Percentiles rank a stretch among this genome's conserved stretches.
phyloP scores from a whole-genome alignment of 2,329 filamentous ascomycete species.

The Neofusicoccum ribis region DNA sequence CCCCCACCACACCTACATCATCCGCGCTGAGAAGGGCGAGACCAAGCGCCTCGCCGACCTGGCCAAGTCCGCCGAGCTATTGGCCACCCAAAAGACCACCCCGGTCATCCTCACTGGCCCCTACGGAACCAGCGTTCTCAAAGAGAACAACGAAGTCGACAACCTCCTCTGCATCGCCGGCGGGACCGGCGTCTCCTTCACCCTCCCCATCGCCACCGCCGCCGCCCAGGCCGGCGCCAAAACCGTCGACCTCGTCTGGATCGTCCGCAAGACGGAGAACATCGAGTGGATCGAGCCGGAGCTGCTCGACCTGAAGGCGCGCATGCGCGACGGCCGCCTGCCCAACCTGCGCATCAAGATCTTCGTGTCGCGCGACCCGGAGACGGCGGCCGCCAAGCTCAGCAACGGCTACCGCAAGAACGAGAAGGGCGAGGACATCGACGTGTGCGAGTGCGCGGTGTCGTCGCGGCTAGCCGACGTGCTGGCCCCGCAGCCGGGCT shows the following conservation, averaged over 20 bases:
- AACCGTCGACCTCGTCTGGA: conserved; percentile 36
- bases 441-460: not conserved
- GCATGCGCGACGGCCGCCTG: conserved; percentile 16
- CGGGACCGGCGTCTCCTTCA: conserved; percentile 40
- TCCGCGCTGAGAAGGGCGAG: conserved; percentile 36
- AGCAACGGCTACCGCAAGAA: not conserved
- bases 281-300: conserved; percentile 39
- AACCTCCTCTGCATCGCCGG: conserved; percentile 40
- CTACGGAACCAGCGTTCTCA: conserved; percentile 34
- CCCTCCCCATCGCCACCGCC: conserved; percentile 36
- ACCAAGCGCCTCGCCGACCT: conserved; percentile 36
- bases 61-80: conserved; percentile 21
- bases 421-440: not conserved
- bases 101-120: conserved; percentile 37
- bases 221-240: conserved; percentile 30
- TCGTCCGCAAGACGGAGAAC: conserved; percentile 33
- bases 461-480: conserved; percentile 9
- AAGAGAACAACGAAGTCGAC: conserved; percentile 22
- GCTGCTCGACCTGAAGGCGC: conserved; percentile 27
- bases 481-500: conserved; percentile 14
- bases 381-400: not conserved
- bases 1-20: conserved; percentile 37
- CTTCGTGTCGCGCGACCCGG: conserved; percentile 12
- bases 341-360: conserved; percentile 13
- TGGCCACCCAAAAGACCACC: conserved; percentile 24